These are phyloP conservation scores for Fraxinus sp. DNA, from an alignment of 305 asterid species.

Conservation along the genomic window DNA sequence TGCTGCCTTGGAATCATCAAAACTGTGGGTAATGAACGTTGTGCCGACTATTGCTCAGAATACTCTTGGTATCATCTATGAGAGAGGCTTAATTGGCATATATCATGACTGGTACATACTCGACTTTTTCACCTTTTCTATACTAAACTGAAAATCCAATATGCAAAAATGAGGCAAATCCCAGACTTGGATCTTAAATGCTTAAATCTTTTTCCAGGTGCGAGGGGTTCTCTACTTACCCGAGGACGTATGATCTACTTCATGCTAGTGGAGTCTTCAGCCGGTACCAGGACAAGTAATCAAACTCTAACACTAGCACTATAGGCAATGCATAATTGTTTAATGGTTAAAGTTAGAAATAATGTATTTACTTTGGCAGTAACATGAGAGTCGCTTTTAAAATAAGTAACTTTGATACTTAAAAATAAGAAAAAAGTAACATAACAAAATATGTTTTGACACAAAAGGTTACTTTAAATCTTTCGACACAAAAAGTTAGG, in stretches of 20 bases:
- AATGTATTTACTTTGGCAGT: not conserved
- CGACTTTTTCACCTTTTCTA: not conserved
- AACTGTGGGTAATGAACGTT: slow-evolving; percentile 88
- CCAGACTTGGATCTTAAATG: slow-evolving; percentile 13
- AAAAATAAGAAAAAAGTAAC: not conserved
- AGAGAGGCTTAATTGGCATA: slow-evolving; percentile 87
- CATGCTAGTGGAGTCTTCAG: slow-evolving; percentile 75
- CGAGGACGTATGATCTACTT: slow-evolving; percentile 86
- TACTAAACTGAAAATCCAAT: not conserved
- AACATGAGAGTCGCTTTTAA: not conserved
- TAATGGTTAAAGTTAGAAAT: not conserved
- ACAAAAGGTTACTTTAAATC: not conserved
- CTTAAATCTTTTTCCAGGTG: slow-evolving; percentile 52
- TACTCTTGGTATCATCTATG: slow-evolving; percentile 67
- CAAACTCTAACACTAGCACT: slow-evolving; percentile 1
- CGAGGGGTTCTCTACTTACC: slow-evolving; percentile 94
- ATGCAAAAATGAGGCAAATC: not conserved
- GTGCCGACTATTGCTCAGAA: slow-evolving; percentile 73
- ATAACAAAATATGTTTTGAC: not conserved
- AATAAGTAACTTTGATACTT: not conserved
- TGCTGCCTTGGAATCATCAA: slow-evolving; percentile 72
- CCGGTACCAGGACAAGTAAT: slow-evolving; percentile 79
- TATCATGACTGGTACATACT: slow-evolving; percentile 78
- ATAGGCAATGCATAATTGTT: slow-evolving; percentile 10
- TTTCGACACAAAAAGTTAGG: too few species aligned